A percentile compares a stretch with the other conserved stretches of the same genome.
These are phyloP conservation scores for Wickerhamiella spandovensis DNA, from an alignment of 805 yeast species.

Conservation along the genomic window DNA sequence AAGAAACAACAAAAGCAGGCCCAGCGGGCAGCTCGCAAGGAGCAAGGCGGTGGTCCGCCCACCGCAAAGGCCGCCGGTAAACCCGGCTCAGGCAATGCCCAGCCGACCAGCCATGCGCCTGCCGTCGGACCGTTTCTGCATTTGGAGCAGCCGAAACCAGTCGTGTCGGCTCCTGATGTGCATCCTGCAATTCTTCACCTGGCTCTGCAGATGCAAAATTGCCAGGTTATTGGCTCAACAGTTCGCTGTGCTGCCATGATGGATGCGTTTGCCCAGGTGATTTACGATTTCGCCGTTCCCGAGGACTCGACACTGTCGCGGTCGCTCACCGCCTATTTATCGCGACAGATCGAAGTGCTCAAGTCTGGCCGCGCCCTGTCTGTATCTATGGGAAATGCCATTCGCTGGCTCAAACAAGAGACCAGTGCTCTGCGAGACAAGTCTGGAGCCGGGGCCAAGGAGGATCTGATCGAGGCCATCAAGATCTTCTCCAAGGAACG, in stretches of 20 bases:
- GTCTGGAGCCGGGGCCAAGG: slow-evolving; percentile 53
- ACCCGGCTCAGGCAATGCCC: background rate
- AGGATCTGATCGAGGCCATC: slow-evolving; percentile 47
- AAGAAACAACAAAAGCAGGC: slow-evolving; percentile 87
- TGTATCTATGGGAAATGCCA: slow-evolving; percentile 94
- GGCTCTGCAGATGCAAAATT: slow-evolving; percentile 69
- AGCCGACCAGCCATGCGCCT: slow-evolving; percentile 27
- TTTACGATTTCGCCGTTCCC: slow-evolving; percentile 73
- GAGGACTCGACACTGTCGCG: slow-evolving; percentile 73
- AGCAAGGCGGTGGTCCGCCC: slow-evolving; percentile 33
- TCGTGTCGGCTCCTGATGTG: slow-evolving; percentile 47
- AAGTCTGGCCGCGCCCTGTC: slow-evolving; percentile 85
- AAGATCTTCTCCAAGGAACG: slow-evolving; percentile 75
- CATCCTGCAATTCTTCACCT: slow-evolving; percentile 77
- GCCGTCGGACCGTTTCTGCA: slow-evolving; percentile 32
- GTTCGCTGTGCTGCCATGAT: slow-evolving; percentile 77
- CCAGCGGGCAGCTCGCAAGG: slow-evolving; percentile 79
- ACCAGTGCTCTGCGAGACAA: slow-evolving; percentile 69
- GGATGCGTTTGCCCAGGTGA: slow-evolving; percentile 67
- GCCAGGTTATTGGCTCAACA: slow-evolving; percentile 79
- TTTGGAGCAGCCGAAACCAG: slow-evolving; percentile 23
- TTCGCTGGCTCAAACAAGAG: slow-evolving; percentile 92
- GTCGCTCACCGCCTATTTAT: slow-evolving; percentile 73
- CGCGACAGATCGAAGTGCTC: slow-evolving; percentile 85
- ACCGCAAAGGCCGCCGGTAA: slow-evolving; percentile 23